phyloP scores from a whole-genome alignment of 225 moss, liverwort and hornwort genomes.

The Sphagnum contortum region DNA sequence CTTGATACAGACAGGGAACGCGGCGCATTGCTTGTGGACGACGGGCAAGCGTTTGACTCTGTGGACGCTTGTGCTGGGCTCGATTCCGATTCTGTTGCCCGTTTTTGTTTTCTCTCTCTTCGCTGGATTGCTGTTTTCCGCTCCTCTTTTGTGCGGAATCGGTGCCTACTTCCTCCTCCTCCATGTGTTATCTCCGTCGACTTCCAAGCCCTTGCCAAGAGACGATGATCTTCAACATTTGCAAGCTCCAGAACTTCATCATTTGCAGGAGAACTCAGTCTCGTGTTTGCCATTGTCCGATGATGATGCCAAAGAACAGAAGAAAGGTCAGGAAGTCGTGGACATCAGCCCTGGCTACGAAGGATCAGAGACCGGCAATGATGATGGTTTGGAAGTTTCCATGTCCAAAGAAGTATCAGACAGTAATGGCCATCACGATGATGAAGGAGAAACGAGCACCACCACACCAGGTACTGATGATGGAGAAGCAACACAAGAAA shows the following conservation, averaged over 20 bases:
- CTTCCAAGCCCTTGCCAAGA: not conserved
- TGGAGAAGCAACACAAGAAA: no score
- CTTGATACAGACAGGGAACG: constrained; percentile 2
- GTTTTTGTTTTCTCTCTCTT: constrained; percentile 15
- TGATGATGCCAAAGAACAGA: no score
- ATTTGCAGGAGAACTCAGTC: no score
- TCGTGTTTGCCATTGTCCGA: no score
- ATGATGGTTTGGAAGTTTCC: not conserved
- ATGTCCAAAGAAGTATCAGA: no score
- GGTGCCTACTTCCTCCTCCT: constrained; percentile 19
- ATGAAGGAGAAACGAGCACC: not conserved
- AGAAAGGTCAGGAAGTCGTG: not conserved
- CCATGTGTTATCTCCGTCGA: constrained; percentile 4
- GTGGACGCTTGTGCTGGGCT: constrained; percentile 19
- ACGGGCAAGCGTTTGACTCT: constrained; percentile 13
- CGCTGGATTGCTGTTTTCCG: constrained; percentile 14
- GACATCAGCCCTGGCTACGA: constrained; percentile 4
- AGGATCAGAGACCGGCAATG: not conserved
- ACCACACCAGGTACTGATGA: no score
- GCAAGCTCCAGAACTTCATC: not conserved
- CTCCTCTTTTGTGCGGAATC: constrained; percentile 22
- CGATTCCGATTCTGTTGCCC: constrained; percentile 21
- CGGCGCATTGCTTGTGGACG: constrained; percentile 15
- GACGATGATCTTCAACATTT: not conserved
- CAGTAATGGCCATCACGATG: not conserved